These are phyloP conservation scores for Pelargonium australe DNA, from an alignment of 441 rosid genomes.

Conservation along the genomic window DNA sequence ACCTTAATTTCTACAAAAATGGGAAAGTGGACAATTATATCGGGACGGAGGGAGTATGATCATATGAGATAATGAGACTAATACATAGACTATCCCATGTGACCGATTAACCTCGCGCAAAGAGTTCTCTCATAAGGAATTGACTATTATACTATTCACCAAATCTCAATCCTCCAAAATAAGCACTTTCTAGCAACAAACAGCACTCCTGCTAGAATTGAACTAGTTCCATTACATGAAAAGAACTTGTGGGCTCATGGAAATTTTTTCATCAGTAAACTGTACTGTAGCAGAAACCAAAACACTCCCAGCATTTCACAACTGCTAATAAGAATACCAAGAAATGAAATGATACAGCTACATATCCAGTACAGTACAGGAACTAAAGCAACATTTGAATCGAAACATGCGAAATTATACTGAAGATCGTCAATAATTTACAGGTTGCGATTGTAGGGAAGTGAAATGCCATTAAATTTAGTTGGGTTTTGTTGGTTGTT, in stretches of 20 bases:
- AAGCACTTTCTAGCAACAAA: not conserved
- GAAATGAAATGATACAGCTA: not conserved
- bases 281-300: not conserved
- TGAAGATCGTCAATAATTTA: not conserved
- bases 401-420: not conserved
- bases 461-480: not conserved
- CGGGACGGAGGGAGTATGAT: too few relatives aligned
- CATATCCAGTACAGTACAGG: not conserved
- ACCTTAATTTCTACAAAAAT: not conserved
- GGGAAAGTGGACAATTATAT: not conserved
- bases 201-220: not conserved
- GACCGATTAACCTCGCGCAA: not conserved
- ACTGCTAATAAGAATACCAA: not conserved
- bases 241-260: not conserved
- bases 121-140: not conserved
- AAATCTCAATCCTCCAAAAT: slow-evolving; percentile 1
- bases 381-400: not conserved
- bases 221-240: not conserved
- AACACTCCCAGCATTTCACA: not conserved
- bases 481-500: not conserved
- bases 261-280: not conserved
- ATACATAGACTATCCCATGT: not conserved
- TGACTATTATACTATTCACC: not conserved
- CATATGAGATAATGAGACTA: not conserved
- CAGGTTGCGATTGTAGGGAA: not conserved